Evolutionary conservation across 2,329 filamentous ascomycete genomes (phyloP).

Genomic region (Pleoardoris graminearum): DNA sequence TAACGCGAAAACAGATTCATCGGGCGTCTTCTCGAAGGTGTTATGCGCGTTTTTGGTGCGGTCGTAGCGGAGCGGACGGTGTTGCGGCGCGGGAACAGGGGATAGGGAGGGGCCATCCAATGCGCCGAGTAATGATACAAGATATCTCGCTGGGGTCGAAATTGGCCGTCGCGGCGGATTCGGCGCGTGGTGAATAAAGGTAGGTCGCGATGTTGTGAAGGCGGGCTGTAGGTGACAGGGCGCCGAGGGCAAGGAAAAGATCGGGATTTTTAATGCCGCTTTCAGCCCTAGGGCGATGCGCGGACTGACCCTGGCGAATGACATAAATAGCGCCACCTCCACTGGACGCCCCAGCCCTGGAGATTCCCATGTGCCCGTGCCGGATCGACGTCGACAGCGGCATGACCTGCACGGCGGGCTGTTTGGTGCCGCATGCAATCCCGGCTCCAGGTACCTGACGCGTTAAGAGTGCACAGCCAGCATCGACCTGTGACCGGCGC

Average conservation of each 20-base stretch:
- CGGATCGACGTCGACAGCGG: too few relatives aligned
- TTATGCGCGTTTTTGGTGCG: constrained; percentile 9
- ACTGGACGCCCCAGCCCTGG: neutral
- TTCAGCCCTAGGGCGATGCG: neutral
- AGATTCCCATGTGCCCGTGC: neutral
- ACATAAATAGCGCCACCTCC: neutral
- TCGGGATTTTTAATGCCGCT: neutral
- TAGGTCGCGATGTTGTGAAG: constrained; percentile 11
- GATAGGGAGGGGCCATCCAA: constrained; percentile 37
- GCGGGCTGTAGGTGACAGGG: constrained; percentile 1
- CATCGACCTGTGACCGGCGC: too few relatives aligned
- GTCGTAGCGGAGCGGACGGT: constrained; percentile 15
- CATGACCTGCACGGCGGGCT: too few relatives aligned
- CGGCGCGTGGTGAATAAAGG: constrained; percentile 10
- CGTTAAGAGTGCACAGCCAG: too few relatives aligned
- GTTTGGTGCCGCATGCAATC: too few relatives aligned
- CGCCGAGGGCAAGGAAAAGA: constrained; percentile 4
- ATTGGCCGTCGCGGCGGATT: constrained; percentile 19
- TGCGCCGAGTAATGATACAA: constrained; percentile 16
- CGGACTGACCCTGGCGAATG: neutral
- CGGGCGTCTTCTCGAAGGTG: constrained; percentile 22
- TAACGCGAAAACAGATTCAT: constrained; percentile 36
- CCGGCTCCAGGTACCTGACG: too few relatives aligned
- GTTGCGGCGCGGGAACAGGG: constrained; percentile 19
- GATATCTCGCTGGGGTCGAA: constrained; percentile 8